Evolutionary conservation across 768 basidiomycete genomes (phyloP).

Genomic region (Termitomyces heimii): DNA sequence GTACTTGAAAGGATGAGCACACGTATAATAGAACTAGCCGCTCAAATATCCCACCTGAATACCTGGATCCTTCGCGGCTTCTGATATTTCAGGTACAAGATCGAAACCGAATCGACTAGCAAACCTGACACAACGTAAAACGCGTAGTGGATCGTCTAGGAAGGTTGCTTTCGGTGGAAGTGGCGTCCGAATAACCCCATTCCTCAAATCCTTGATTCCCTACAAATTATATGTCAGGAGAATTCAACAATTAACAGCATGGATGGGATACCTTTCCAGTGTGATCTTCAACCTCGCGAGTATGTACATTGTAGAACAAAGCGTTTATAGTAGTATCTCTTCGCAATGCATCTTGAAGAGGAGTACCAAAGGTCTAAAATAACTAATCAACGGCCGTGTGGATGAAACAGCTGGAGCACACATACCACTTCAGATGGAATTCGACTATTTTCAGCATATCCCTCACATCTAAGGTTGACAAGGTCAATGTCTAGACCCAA

Average conservation of each 20-base stretch:
- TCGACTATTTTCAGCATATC: conserved; percentile 80
- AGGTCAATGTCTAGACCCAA: conserved; percentile 84
- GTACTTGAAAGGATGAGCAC: conserved; percentile 31
- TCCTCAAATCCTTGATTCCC: conserved; percentile 81
- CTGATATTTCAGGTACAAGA: conserved; percentile 61
- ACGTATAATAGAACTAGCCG: neutral
- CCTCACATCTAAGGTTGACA: conserved; percentile 90
- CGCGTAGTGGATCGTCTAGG: conserved; percentile 87
- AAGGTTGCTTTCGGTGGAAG: conserved; percentile 85
- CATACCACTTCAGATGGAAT: conserved; percentile 87
- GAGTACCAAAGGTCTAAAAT: conserved; percentile 82
- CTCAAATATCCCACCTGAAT: conserved; percentile 48
- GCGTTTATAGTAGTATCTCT: conserved; percentile 95
- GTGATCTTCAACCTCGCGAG: conserved; percentile 77
- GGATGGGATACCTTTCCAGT: conserved; percentile 57
- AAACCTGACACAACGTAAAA: conserved; percentile 89
- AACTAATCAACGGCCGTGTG: neutral
- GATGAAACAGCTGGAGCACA: conserved; percentile 2
- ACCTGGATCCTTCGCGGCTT: conserved; percentile 50
- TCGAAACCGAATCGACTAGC: conserved; percentile 85
- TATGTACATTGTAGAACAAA: conserved; percentile 93
- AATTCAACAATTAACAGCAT: conserved; percentile 4
- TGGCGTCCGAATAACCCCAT: conserved; percentile 83
- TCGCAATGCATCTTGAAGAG: conserved; percentile 82
- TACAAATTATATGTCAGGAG: conserved; percentile 19